A percentile compares a stretch with the other conserved stretches of the same genome.
phyloP scores from a whole-genome alignment of 306 rosid genomes.

The Morella rubra region DNA sequence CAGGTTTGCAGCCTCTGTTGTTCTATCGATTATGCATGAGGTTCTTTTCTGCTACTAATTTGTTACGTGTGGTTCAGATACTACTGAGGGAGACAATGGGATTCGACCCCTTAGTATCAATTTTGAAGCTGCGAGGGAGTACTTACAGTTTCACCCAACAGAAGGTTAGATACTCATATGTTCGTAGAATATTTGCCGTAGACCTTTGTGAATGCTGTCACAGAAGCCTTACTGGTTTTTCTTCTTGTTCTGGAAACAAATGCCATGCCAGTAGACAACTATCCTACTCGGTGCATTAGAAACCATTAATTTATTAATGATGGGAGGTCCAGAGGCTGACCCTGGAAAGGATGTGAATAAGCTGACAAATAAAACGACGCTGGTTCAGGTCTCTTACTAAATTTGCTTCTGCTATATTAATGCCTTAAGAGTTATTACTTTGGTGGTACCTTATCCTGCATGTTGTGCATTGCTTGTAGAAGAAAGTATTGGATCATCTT shows the following conservation, averaged over 20 bases:
- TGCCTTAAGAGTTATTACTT: constrained; percentile 19
- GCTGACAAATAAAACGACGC: constrained; percentile 66
- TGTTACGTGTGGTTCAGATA: constrained; percentile 47
- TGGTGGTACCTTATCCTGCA: constrained; percentile 32
- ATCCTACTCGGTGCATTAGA: constrained; percentile 84
- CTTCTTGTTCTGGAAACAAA: constrained; percentile 44
- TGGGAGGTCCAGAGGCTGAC: constrained; percentile 73
- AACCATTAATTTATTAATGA: constrained; percentile 67
- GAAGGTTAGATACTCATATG: constrained; percentile 69
- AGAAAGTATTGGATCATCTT: constrained; percentile 77
- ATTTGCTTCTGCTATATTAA: constrained; percentile 16
- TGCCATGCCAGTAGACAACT: constrained; percentile 90
- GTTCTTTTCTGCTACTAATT: constrained; percentile 27
- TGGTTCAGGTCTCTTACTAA: constrained; percentile 71
- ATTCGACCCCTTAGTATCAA: constrained; percentile 74
- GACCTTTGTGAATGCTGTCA: constrained; percentile 4
- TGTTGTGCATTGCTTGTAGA: constrained; percentile 50
- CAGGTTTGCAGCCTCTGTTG: constrained; percentile 58
- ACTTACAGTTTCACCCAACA: constrained; percentile 78
- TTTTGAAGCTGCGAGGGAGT: constrained; percentile 75
- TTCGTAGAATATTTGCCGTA: constrained; percentile 26
- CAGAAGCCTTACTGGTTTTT: constrained; percentile 48
- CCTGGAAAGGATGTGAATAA: constrained; percentile 74
- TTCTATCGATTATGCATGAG: constrained; percentile 11
- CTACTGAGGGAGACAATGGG: constrained; percentile 87